Base-by-base conservation (phyloP, 2,329 filamentous ascomycete genomes). In the Trichoderma sp. region DNA sequence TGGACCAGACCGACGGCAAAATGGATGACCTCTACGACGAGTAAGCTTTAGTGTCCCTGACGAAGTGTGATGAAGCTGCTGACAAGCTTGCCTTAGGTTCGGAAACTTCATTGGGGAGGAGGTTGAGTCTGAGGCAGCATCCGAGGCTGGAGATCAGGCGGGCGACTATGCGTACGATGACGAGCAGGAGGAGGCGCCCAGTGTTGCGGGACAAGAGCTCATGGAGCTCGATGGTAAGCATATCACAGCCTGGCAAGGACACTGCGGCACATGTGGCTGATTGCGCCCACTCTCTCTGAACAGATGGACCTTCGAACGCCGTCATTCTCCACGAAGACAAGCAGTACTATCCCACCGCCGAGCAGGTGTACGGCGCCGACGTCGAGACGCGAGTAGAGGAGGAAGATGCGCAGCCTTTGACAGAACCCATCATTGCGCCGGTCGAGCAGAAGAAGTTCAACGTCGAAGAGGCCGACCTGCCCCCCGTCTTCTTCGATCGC, bases 21-120 rank as follows among this genome's bases (percentile, higher is more conserved):
- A 95, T 97, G 93, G 93, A 97, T 82, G 93, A 97, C 79, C 88
- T 97, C 72, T 97, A 98, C 78, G 94, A 98, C 81, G 94, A 98
- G 92, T 96, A 81, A 68, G 80, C 39, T 64, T 55, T 26, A 1
- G 39, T 57, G 58, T 26, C 57, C 26, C 9, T 3, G 10, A 19
- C 41, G 34, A 19, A 3, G 30, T 54, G 3, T 3, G 45, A 30
- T 34, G 45, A 34, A 43, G 17, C 30, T 28, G 24, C 59, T 66
- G 41, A 64, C 61, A 39, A 55, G 60, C 41, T 34, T 34, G 10
- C 52, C 6, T 15, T 61, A 96, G 92, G 83, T 98, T 98, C 81
- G 94, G 94, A 74, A 98, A 98, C 82, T 98, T 95, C 80, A 97
- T 98, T 76, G 95, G 95, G 75, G 95, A 97, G 79, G 92, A 92